phyloP scores from a whole-genome alignment of 2,329 filamentous ascomycete species.

The Ascochyta lentis region DNA sequence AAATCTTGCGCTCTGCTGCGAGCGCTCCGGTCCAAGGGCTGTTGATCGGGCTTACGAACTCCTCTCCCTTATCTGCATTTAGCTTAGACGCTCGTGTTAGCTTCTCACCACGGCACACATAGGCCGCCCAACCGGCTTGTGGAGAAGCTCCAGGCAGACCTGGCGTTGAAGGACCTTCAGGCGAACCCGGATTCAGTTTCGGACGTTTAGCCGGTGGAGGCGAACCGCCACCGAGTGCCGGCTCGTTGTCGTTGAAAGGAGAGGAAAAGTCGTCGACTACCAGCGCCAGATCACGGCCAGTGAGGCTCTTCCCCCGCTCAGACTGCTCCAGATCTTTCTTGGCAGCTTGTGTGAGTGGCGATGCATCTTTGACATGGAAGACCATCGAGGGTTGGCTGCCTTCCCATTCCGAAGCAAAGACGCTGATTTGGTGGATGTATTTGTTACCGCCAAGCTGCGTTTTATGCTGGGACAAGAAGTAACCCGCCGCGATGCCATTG shows the following conservation, averaged over 20 bases:
- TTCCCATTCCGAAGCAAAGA: not conserved
- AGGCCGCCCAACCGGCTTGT: not conserved
- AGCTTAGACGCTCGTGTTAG: constrained; percentile 15
- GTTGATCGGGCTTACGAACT: not conserved
- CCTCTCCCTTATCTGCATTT: constrained; percentile 5
- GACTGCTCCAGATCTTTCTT: not conserved
- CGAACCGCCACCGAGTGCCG: not conserved
- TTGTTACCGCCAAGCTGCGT: constrained; percentile 13
- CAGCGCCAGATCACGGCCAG: not conserved
- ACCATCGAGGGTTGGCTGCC: not conserved
- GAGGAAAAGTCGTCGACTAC: not conserved
- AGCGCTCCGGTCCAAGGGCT: constrained; percentile 10
- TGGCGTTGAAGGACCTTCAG: not conserved
- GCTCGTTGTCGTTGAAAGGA: not conserved
- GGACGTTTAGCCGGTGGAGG: constrained; percentile 7
- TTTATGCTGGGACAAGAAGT: constrained; percentile 18
- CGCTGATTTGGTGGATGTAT: constrained; percentile 3
- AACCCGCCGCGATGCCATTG: constrained; percentile 9
- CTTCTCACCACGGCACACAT: constrained; percentile 12
- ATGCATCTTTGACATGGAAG: not conserved
- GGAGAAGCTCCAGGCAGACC: not conserved
- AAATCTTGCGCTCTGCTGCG: constrained; percentile 10
- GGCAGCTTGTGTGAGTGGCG: not conserved
- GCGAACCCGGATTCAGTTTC: not conserved
- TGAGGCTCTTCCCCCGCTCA: not conserved